phyloP scores from a whole-genome alignment of 768 basidiomycete species.

The Mycena sanguinolenta region DNA sequence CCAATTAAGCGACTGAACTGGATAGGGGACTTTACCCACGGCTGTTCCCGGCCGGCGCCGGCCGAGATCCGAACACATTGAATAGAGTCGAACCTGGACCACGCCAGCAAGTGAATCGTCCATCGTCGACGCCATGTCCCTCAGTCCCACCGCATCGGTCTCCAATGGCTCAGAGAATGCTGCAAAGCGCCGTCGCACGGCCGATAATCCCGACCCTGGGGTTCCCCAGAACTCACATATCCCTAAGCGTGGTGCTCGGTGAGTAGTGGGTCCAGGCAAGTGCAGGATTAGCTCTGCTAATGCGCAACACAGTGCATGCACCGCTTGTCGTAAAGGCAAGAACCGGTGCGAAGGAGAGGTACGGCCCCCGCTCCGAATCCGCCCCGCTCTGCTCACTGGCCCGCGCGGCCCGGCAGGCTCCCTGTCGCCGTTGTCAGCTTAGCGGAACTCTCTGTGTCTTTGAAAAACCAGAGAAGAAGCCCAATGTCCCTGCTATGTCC shows the following conservation, averaged over 20 bases:
- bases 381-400: slow-evolving; percentile 78
- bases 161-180: slow-evolving; percentile 69
- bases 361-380: slow-evolving; percentile 68
- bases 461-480: slow-evolving; percentile 93
- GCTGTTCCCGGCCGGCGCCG: no score
- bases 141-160: slow-evolving; percentile 71
- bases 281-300: neutral
- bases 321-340: slow-evolving; percentile 91
- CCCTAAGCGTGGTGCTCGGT: slow-evolving; percentile 85
- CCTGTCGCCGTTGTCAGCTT: slow-evolving; percentile 90
- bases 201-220: slow-evolving; percentile 47
- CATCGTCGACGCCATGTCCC: slow-evolving; percentile 63
- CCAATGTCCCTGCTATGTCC: slow-evolving; percentile 65
- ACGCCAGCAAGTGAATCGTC: neutral
- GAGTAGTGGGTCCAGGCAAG: neutral
- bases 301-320: slow-evolving; percentile 71
- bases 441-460: slow-evolving; percentile 85
- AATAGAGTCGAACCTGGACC: no score
- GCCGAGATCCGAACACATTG: no score
- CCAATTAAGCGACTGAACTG: no score
- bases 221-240: slow-evolving; percentile 67
- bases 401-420: slow-evolving; percentile 79
- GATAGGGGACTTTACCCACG: no score
- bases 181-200: slow-evolving; percentile 70
- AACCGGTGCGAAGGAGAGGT: slow-evolving; percentile 83